A percentile compares a stretch with the other conserved stretches of the same genome.
Conservation (phyloP, 1,139 yeast species). For the Yamadazyma dendronema region DNA sequence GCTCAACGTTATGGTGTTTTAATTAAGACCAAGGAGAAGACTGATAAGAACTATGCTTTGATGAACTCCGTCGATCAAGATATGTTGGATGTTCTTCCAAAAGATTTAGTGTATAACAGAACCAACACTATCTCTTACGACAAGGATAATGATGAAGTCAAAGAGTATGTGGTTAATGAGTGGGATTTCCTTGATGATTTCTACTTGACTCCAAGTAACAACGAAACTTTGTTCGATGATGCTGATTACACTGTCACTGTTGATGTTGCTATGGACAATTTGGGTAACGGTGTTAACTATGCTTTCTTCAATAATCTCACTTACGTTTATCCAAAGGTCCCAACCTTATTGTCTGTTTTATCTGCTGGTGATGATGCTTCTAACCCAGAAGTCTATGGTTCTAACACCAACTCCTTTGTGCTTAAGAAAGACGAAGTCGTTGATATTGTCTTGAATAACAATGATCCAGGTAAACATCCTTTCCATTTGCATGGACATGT, state of each 20-base stretch:
- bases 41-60: conserved; percentile 54
- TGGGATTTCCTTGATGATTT: conserved; percentile 54
- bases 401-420: conserved; percentile 63
- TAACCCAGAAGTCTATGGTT: conserved; percentile 58
- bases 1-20: conserved; percentile 72
- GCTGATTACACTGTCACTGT: conserved; percentile 61
- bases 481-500: conserved; percentile 89
- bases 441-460: conserved; percentile 69
- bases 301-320: conserved; percentile 74
- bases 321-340: conserved; percentile 62
- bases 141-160: conserved; percentile 25
- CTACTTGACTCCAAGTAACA: conserved; percentile 45
- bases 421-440: conserved; percentile 61
- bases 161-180: conserved; percentile 22
- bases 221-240: conserved; percentile 45
- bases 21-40: conserved; percentile 49
- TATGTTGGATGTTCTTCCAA: conserved; percentile 67
- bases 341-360: conserved; percentile 59
- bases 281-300: conserved; percentile 71
- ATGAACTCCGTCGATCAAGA: conserved; percentile 60
- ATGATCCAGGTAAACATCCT: conserved; percentile 88
- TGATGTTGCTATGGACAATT: conserved; percentile 62
- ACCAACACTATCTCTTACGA: conserved; percentile 57
- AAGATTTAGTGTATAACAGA: conserved; percentile 49
- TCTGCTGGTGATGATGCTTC: conserved; percentile 48